Conservation (phyloP, 1,284 basidiomycete genomes). For the Tetrapyrgos nigripes region DNA sequence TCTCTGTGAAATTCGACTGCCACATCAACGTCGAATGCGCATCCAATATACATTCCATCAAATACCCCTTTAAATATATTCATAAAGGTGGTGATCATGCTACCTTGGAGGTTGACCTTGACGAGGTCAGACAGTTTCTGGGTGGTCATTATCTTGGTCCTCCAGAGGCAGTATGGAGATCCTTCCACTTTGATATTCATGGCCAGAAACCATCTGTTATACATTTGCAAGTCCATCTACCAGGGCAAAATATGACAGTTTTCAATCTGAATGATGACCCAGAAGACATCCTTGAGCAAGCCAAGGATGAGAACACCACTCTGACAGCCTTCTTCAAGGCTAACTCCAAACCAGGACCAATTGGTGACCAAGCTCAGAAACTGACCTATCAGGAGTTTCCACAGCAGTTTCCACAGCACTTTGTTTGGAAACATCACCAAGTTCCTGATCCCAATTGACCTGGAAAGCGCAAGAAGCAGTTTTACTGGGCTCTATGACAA, state of each 20-base stretch:
- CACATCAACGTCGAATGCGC: constrained; percentile 40
- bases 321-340: constrained; percentile 49
- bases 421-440: no score
- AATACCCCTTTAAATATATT: constrained; percentile 56
- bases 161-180: constrained; percentile 34
- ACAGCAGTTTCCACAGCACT: not conserved
- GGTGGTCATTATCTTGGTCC: constrained; percentile 39
- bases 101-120: constrained; percentile 33
- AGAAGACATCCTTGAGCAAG: constrained; percentile 30
- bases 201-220: constrained; percentile 39
- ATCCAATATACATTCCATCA: constrained; percentile 37
- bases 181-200: constrained; percentile 41
- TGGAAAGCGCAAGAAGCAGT: constrained; percentile 2
- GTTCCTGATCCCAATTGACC: no score
- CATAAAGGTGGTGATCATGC: constrained; percentile 51
- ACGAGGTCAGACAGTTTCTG: constrained; percentile 39
- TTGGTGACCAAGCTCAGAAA: no score
- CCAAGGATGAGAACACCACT: constrained; percentile 29
- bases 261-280: constrained; percentile 38
- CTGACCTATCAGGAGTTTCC: no score
- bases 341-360: constrained; percentile 27
- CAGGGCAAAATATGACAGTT: constrained; percentile 39
- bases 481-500: constrained; percentile 33
- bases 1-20: constrained; percentile 32
- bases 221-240: constrained; percentile 45